Conservation (phyloP, 1,139 yeast species). For the Zygosaccharomyces sapae region DNA sequence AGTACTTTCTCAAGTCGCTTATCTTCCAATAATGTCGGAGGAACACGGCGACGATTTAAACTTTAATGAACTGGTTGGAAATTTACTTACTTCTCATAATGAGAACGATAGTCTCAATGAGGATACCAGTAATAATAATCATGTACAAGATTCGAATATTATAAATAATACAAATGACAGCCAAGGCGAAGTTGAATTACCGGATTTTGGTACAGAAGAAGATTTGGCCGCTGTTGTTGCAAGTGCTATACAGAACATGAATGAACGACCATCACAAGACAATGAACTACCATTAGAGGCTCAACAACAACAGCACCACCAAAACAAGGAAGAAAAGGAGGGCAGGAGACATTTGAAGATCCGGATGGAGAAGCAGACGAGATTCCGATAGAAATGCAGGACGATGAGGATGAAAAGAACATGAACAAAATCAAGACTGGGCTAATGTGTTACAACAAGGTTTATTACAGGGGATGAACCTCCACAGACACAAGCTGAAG, state of each 20-base stretch:
- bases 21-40: slow-evolving; percentile 17
- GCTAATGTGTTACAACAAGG: slow-evolving; percentile 33
- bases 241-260: slow-evolving; percentile 29
- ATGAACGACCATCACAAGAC: slow-evolving; percentile 11
- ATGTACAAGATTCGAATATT: slow-evolving; percentile 10
- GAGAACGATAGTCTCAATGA: slow-evolving; percentile 16
- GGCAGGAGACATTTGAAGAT: not conserved
- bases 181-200: slow-evolving; percentile 17
- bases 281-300: slow-evolving; percentile 12
- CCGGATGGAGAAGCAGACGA: slow-evolving; percentile 1
- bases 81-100: slow-evolving; percentile 29
- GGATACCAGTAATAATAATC: slow-evolving; percentile 11
- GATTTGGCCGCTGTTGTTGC: slow-evolving; percentile 33
- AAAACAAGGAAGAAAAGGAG: not conserved
- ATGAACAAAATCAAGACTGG: slow-evolving; percentile 29
- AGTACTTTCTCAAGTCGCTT: not conserved
- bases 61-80: slow-evolving; percentile 35
- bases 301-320: not conserved
- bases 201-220: slow-evolving; percentile 20
- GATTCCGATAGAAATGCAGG: not conserved
- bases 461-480: slow-evolving; percentile 18
- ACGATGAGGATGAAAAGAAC: slow-evolving; percentile 11
- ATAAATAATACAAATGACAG: slow-evolving; percentile 2
- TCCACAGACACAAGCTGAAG: slow-evolving; percentile 9
- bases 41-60: slow-evolving; percentile 31